Percentiles rank a stretch among this genome's conserved stretches.
Evolutionary conservation across 2,329 filamentous ascomycete species (phyloP).

Genomic region (Helotiales sp.): DNA sequence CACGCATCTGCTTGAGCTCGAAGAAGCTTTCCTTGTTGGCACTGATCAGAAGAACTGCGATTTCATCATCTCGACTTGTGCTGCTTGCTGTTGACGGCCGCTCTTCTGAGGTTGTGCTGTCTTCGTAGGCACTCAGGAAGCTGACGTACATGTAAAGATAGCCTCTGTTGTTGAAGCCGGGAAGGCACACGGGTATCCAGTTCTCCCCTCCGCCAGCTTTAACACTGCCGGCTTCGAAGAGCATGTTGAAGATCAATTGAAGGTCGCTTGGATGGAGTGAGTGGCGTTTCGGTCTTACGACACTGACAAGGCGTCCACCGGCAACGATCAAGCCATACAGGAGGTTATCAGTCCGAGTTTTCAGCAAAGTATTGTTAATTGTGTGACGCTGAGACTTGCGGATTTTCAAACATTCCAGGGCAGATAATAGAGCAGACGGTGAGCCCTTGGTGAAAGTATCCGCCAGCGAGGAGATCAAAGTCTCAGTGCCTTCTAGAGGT

Average conservation of each 20-base stretch:
- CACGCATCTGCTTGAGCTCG: slow-evolving; percentile 73
- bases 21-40: slow-evolving; percentile 93
- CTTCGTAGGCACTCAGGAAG: slow-evolving; percentile 70
- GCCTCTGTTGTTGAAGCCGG: slow-evolving; percentile 94
- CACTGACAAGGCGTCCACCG: slow-evolving; percentile 88
- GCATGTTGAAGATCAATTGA: slow-evolving; percentile 98
- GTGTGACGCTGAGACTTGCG: slow-evolving; percentile 81
- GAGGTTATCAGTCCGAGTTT: slow-evolving; percentile 72
- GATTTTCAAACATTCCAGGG: slow-evolving; percentile 89
- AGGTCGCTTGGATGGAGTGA: slow-evolving; percentile 94
- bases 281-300: slow-evolving; percentile 90
- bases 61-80: slow-evolving; percentile 71
- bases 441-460: slow-evolving; percentile 95
- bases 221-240: slow-evolving; percentile 91
- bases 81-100: slow-evolving; percentile 65
- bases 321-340: slow-evolving; percentile 94
- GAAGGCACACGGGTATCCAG: slow-evolving; percentile 94
- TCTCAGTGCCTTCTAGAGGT: slow-evolving; percentile 88
- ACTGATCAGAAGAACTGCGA: slow-evolving; percentile 92
- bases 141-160: slow-evolving; percentile 99
- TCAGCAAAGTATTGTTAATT: slow-evolving; percentile 87
- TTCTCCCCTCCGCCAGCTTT: slow-evolving; percentile 93
- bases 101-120: slow-evolving; percentile 37
- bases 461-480: slow-evolving; percentile 84
- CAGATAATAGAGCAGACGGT: slow-evolving; percentile 81